phyloP scores from a whole-genome alignment of 768 basidiomycete genomes.

The Clitopilus hobsonii region DNA sequence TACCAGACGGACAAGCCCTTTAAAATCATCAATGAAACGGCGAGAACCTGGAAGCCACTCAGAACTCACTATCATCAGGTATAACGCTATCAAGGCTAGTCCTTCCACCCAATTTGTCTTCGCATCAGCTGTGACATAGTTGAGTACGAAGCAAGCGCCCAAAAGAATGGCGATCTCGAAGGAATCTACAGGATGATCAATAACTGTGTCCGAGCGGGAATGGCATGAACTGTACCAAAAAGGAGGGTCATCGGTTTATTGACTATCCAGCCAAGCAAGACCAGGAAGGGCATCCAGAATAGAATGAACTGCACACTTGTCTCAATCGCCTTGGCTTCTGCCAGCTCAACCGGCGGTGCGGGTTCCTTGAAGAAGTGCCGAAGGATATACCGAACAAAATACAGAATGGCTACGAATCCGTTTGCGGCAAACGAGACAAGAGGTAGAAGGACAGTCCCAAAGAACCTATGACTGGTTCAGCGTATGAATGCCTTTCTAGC shows the following conservation, averaged over 20 bases:
- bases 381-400: slow-evolving; percentile 44
- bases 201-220: neutral
- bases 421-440: slow-evolving; percentile 73
- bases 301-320: slow-evolving; percentile 73
- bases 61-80: slow-evolving; percentile 53
- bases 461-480: slow-evolving; percentile 44
- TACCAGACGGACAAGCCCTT: slow-evolving; percentile 65
- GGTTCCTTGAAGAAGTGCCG: slow-evolving; percentile 34
- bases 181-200: slow-evolving; percentile 37
- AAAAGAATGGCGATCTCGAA: slow-evolving; percentile 65
- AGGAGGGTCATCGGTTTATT: slow-evolving; percentile 56
- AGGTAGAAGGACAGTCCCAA: slow-evolving; percentile 68
- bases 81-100: slow-evolving; percentile 62
- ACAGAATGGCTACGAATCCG: slow-evolving; percentile 56
- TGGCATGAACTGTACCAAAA: slow-evolving; percentile 46
- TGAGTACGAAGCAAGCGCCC: slow-evolving; percentile 70
- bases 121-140: slow-evolving; percentile 73
- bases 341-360: slow-evolving; percentile 50
- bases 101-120: slow-evolving; percentile 83
- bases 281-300: slow-evolving; percentile 76
- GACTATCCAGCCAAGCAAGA: slow-evolving; percentile 70
- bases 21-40: neutral
- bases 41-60: neutral
- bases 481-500: neutral
- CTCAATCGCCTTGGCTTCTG: slow-evolving; percentile 68